Percentiles rank a stretch among this genome's conserved stretches.
Evolutionary conservation across 352 stramenopile genomes (phyloP).

Genomic region (Phytopythium oedochilum): DNA sequence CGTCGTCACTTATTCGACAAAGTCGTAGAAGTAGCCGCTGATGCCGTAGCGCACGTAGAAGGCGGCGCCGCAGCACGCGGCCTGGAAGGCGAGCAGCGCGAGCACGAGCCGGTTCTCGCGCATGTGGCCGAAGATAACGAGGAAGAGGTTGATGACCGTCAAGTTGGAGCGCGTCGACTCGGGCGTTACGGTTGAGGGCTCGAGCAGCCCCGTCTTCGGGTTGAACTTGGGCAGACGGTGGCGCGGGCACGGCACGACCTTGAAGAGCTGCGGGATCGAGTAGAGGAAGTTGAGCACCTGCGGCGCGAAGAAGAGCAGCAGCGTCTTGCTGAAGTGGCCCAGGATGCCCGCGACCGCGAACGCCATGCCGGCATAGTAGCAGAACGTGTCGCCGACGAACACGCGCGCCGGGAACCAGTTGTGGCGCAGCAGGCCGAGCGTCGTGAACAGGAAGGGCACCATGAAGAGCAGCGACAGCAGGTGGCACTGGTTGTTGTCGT

Average conservation of each 20-base stretch:
- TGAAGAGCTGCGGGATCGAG: conserved; percentile 97
- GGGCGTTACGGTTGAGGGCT: conserved; percentile 90
- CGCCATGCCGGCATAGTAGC: conserved; percentile 99
- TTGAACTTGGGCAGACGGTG: conserved; percentile 97
- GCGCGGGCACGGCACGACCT: conserved; percentile 96
- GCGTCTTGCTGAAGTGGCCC: conserved; percentile 98
- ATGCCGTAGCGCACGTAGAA: conserved; percentile 85
- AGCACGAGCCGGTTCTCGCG: conserved; percentile 68
- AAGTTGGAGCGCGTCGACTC: conserved; percentile 80
- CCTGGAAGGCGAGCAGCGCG: conserved; percentile 69
- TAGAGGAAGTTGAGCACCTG: conserved; percentile 99
- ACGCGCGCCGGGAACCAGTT: conserved; percentile 98
- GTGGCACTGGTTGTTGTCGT: conserved; percentile 88
- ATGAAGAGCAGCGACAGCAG: conserved; percentile 97
- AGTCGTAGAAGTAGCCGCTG: conserved; percentile 87
- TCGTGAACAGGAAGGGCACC: conserved; percentile 93
- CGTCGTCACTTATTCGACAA: conserved; percentile 41
- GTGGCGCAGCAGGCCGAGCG: conserved; percentile 92
- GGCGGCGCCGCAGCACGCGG: conserved; percentile 59
- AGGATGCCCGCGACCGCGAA: conserved; percentile 96
- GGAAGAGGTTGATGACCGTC: conserved; percentile 87
- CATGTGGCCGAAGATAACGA: conserved; percentile 83
- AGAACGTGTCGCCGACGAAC: conserved; percentile 99
- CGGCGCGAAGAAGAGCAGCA: conserved; percentile 97
- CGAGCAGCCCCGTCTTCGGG: conserved; percentile 86